These are phyloP conservation scores for Periconia digitata DNA, from an alignment of 2,329 filamentous ascomycete species.

Conservation along the genomic window DNA sequence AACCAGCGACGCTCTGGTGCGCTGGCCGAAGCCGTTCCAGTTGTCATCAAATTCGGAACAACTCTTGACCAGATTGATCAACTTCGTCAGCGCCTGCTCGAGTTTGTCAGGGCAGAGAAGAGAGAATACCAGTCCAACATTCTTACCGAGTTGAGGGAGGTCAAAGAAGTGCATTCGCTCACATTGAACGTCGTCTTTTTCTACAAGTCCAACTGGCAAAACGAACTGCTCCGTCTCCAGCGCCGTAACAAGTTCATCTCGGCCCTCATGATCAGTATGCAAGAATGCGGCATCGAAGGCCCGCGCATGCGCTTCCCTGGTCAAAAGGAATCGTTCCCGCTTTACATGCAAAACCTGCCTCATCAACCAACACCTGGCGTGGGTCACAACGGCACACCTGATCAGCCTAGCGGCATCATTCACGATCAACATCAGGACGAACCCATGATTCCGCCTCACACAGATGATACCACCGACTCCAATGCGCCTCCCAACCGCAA, in stretches of 20 bases:
- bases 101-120: constrained; percentile 83
- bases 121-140: constrained; percentile 87
- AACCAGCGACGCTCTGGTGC: constrained; percentile 90
- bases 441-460: constrained; percentile 45
- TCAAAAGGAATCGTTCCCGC: constrained; percentile 65
- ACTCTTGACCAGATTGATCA: constrained; percentile 79
- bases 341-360: constrained; percentile 61
- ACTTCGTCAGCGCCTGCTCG: constrained; percentile 76
- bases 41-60: constrained; percentile 87
- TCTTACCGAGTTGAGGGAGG: constrained; percentile 77
- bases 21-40: constrained; percentile 80
- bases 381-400: constrained; percentile 47
- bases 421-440: constrained; percentile 42
- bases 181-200: constrained; percentile 94
- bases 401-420: constrained; percentile 46
- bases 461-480: constrained; percentile 12
- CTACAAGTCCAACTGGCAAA: constrained; percentile 97
- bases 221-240: constrained; percentile 85
- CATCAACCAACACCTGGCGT: constrained; percentile 47
- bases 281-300: constrained; percentile 81
- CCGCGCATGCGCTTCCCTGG: constrained; percentile 74
- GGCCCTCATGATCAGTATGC: constrained; percentile 84
- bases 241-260: constrained; percentile 94
- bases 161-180: constrained; percentile 81
- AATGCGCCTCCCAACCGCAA: constrained; percentile 30